These are phyloP conservation scores for Aspergillus eucalypticola DNA, from an alignment of 2,329 filamentous ascomycete genomes.

Conservation along the genomic window DNA sequence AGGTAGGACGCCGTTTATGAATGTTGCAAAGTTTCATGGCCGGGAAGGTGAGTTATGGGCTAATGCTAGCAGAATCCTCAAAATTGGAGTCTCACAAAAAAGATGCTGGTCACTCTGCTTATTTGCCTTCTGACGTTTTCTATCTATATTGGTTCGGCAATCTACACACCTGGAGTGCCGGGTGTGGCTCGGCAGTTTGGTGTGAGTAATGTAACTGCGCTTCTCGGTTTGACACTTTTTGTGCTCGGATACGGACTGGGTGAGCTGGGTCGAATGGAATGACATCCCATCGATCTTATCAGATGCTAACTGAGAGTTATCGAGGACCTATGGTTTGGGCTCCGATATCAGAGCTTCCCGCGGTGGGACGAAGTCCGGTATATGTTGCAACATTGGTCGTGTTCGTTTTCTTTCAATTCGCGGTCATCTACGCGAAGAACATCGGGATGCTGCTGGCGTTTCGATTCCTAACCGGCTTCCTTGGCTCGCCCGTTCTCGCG, in stretches of 20 bases:
- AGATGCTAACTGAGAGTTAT: neutral
- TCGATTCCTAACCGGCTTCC: conserved; percentile 55
- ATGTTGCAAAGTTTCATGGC: neutral
- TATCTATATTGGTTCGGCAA: too few relatives aligned
- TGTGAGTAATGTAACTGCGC: conserved; percentile 48
- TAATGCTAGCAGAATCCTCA: conserved; percentile 41
- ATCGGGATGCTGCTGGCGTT: conserved; percentile 56
- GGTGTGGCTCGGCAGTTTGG: conserved; percentile 47
- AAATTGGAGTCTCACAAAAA: conserved; percentile 50
- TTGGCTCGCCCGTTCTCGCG: conserved; percentile 49
- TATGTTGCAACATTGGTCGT: conserved; percentile 52
- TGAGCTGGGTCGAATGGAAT: neutral
- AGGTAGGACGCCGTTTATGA: conserved; percentile 7
- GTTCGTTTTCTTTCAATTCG: conserved; percentile 54
- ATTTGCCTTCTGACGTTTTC: conserved; percentile 49
- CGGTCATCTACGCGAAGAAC: conserved; percentile 50
- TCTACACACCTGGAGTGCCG: too few relatives aligned
- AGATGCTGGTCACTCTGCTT: conserved; percentile 47
- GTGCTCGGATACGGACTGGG: conserved; percentile 49
- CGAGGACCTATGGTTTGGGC: conserved; percentile 48
- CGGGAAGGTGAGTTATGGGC: neutral
- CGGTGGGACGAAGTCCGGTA: conserved; percentile 51
- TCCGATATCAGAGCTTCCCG: conserved; percentile 52
- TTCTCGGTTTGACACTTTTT: conserved; percentile 53
- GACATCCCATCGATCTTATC: neutral